A percentile compares a stretch with the other conserved stretches of the same genome.
phyloP scores from a whole-genome alignment of 345 rosid genomes.

The Aquilaria yunnanensis region DNA sequence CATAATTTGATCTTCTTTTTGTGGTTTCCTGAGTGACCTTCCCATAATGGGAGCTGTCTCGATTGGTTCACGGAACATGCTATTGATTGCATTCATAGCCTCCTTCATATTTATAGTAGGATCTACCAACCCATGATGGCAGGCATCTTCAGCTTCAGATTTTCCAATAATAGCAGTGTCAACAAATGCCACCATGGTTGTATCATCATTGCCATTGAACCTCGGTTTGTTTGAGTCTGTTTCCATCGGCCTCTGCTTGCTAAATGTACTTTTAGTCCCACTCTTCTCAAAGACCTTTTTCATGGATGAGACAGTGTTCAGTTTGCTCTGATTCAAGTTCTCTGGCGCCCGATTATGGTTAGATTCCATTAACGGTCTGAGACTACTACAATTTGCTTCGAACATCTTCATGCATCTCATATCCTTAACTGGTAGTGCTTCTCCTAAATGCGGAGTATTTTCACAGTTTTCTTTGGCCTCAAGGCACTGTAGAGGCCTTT shows the following conservation, averaged over 20 bases:
- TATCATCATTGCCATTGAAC: slow-evolving; percentile 30
- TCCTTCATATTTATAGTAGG: slow-evolving; percentile 87
- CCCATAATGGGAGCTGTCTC: slow-evolving; percentile 49
- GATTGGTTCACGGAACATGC: slow-evolving; percentile 83
- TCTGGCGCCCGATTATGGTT: slow-evolving; percentile 9
- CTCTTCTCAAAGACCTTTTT: slow-evolving; percentile 9
- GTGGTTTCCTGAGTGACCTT: slow-evolving; percentile 30
- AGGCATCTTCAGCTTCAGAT: slow-evolving; percentile 66
- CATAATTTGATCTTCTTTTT: slow-evolving; percentile 28
- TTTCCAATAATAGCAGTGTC: slow-evolving; percentile 70
- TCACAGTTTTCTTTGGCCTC: slow-evolving; percentile 24
- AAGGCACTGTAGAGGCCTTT: slow-evolving; percentile 17
- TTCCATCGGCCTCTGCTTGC: slow-evolving; percentile 19
- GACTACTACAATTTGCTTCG: slow-evolving; percentile 14
- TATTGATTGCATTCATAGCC: slow-evolving; percentile 74
- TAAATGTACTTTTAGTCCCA: slow-evolving; percentile 11
- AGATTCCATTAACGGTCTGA: slow-evolving; percentile 19
- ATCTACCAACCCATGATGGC: slow-evolving; percentile 87
- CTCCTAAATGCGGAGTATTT: slow-evolving; percentile 12
- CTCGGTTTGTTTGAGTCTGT: slow-evolving; percentile 21
- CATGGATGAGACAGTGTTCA: not conserved
- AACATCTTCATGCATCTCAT: not conserved
- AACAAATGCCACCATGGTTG: slow-evolving; percentile 52
- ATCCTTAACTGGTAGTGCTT: not conserved
- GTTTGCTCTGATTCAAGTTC: not conserved